phyloP scores from a whole-genome alignment of 1,139 yeast species.

The Pichia inconspicua region DNA sequence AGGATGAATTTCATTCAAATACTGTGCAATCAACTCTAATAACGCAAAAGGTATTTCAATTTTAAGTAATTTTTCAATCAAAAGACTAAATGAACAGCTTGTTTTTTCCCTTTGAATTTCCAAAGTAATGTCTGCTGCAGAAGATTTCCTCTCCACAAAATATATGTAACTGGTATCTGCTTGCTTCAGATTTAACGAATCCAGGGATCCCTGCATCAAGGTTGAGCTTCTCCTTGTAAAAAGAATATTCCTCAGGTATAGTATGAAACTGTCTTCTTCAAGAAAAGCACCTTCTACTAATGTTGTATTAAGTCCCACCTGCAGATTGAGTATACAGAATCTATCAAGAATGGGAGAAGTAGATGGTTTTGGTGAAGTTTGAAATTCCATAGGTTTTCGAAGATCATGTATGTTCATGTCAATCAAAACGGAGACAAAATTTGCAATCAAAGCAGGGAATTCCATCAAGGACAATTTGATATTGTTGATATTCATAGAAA shows the following conservation, averaged over 20 bases:
- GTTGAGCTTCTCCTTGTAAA: conserved; percentile 37
- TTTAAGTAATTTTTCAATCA: conserved; percentile 38
- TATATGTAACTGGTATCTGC: conserved; percentile 23
- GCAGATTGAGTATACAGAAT: conserved; percentile 31
- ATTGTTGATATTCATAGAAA: conserved; percentile 35
- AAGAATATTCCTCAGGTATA: conserved; percentile 30
- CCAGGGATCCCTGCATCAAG: conserved; percentile 43
- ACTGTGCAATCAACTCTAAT: not conserved
- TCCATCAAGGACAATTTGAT: conserved; percentile 38
- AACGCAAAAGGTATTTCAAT: conserved; percentile 29
- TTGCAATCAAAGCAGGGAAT: conserved; percentile 25
- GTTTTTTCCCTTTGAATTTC: conserved; percentile 32
- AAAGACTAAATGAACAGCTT: conserved; percentile 33
- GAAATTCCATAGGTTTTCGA: not conserved
- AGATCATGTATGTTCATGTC: conserved; percentile 1
- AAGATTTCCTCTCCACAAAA: conserved; percentile 17
- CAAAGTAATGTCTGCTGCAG: conserved; percentile 44
- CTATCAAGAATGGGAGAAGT: conserved; percentile 25
- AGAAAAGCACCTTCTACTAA: conserved; percentile 36
- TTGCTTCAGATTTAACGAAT: conserved; percentile 28
- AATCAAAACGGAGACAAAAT: conserved; percentile 17
- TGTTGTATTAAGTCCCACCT: conserved; percentile 41
- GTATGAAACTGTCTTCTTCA: conserved; percentile 27
- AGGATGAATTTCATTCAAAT: not conserved
- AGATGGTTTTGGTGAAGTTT: not conserved